Base-by-base conservation (phyloP, 2,329 filamentous ascomycete species). In the Pseudogymnoascus sp. region DNA sequence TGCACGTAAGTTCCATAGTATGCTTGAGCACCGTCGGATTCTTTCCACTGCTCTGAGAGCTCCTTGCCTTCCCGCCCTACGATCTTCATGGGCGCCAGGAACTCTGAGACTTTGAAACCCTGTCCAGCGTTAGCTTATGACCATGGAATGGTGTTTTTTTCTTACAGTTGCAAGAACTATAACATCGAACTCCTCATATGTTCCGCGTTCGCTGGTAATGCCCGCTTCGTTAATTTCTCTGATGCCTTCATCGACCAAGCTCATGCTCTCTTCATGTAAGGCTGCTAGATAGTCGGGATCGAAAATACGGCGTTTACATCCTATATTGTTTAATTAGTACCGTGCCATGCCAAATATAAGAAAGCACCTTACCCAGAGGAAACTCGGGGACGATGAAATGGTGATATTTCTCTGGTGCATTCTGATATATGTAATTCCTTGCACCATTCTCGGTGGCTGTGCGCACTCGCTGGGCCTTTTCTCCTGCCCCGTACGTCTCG, bases 11-110 rank as follows among this genome's bases (percentile, higher is more conserved):
- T 67, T 1, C 69, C 71, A 59, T 69, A 35, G 63, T 73, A 74
- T 2, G 71, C 72, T 41, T 72, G 70, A 11, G 71, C 72, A 12
- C 72, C 72, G 6, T 69, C 63, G 23, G 52, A 64, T 35, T 72
- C 69, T 22, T 67, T 63, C 72, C 72, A 73, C 41, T 74, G 71
- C 38, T 73, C 67, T 25, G 65, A 65, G 14, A 75, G 62, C 7
- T 62, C 67, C 25, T 67, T 62, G 22, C 22, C 42, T 25, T 49
- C 0, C 5, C 42, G 42, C 22, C 75, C 74, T 23, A 66, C 63
- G 9, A 75, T 64, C 19, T 70, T 62, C 66, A 75, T 72, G 0
- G 73, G 73, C 8, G 68, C 66, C 5, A 76, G 65, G 58, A 75
- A 76, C 55, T 74, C 60, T 19, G 67, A 62, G 22, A 75, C 71